Evolutionary conservation across 768 basidiomycete species (phyloP), one percentile per base, ranked within the genome.

Genomic region (Russula brevipes): DNA sequence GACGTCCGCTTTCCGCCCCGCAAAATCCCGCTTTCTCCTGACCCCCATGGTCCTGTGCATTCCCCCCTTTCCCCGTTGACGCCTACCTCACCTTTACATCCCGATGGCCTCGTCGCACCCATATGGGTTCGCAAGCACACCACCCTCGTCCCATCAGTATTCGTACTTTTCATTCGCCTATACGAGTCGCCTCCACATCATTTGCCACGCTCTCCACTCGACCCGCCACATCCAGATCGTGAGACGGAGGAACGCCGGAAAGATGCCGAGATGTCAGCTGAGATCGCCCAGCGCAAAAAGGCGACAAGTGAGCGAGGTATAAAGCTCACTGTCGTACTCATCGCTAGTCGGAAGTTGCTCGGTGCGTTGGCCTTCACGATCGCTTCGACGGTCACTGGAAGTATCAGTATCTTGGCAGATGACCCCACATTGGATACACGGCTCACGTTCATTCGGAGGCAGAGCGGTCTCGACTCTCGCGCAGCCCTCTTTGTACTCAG

Each of bases 71-170:
- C 94, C 0, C 97, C 97, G 0, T 76, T 98, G 45, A 91, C 91
- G 0, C 87, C 88, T 0, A 81, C 88, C 0, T 97, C 94, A 0
- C 96, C 97, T 0, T 78, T 97, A 9, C 84, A 93, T 73, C 97
- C 97, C 0, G 97, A 99, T 71, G 97, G 97, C 0, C 76, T 99
- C 58, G 93, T 99, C 57, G 94, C 97, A 3, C 97, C 97, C 1
- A 93, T 98, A 72, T 99, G 97, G 97, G 86, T 98, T 39, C 82
- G 94, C 49, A 99, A 98, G 74, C 97, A 99, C 70, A 91, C 91
- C 0, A 85, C 91, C 1, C 85, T 97, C 38, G 76, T 98, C 0
- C 97, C 97, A 0, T 88, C 91, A 30, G 95, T 98, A 0, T 96
- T 98, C 73, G 90, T 98, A 9, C 79, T 97, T 64, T 97, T 98